Evolutionary conservation across 768 basidiomycete species (phyloP), one percentile per base, ranked within the genome.

Genomic region (Clitopilus passeckerianus): DNA sequence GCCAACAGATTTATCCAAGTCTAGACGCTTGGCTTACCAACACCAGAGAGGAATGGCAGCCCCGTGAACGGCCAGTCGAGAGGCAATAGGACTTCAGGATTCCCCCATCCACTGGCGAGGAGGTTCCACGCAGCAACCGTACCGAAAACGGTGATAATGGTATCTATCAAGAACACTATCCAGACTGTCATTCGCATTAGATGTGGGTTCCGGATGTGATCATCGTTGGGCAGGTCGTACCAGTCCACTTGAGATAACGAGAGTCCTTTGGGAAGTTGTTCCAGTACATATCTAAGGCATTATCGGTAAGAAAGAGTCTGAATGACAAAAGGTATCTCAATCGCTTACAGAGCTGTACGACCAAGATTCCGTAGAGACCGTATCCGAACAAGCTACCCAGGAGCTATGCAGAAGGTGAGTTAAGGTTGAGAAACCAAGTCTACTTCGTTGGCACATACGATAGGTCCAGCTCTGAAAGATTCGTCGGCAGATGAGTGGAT

Each of bases 351-450:
- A 59, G 34, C 35, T 59, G 58, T 30, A 59, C 52, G 20, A 24
- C 43, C 43, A 59, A 35, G 52, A 59, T 54, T 22, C 58, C 58
- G 22, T 53, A 59, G 6, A 59, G 53, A 20, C 52, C 58, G 24
- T 59, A 59, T 20, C 52, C 50, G 23, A 59, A 54, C 34, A 59
- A 52, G 35, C 34, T 59, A 23, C 58, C 58, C n/a, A 59, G 58
- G 15, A 59, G 53, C 58, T 59, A 16, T 12, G 10, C 9, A 34
- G 5, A 14, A 5, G 5, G 22, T 55, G 33, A 37, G n/a, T 55
- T 34, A 23, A 15, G 5, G 35, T 34, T 14, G 15, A 12, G 27
- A 30, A 30, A 30, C 27, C 27, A 30, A 30, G 33, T 37, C 16
- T 6, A 34, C 5, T 14, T 7, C 18, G 16, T 53, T 37, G 35